A percentile compares a stretch with the other conserved stretches of the same genome.
Evolutionary conservation across 1,139 yeast species (phyloP).

Genomic region (Zygotorulaspora mrakii): DNA sequence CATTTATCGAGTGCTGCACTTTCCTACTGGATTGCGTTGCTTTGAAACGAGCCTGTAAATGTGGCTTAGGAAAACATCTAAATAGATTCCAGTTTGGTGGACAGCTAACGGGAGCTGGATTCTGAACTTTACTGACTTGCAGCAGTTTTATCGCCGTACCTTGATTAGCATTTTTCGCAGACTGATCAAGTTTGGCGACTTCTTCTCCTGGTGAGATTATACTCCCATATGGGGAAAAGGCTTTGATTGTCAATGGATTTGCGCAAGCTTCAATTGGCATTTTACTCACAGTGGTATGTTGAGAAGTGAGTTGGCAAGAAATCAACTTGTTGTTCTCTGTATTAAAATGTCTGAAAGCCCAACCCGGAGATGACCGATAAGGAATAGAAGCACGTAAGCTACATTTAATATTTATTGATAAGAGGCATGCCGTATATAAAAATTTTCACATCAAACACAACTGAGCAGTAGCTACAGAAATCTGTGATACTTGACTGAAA

Average conservation of each 20-base stretch:
- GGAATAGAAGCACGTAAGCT: no score
- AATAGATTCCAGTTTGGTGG: slow-evolving; percentile 79
- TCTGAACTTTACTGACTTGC: slow-evolving; percentile 64
- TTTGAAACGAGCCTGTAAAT: slow-evolving; percentile 42
- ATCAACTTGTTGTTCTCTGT: no score
- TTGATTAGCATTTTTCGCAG: slow-evolving; percentile 63
- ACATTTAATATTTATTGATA: no score
- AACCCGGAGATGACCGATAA: no score
- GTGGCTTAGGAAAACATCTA: slow-evolving; percentile 71
- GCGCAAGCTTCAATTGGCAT: slow-evolving; percentile 23
- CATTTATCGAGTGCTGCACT: slow-evolving; percentile 53
- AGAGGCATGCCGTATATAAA: no score
- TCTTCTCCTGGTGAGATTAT: slow-evolving; percentile 56
- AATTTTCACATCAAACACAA: no score
- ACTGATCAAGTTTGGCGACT: slow-evolving; percentile 40
- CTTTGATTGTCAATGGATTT: slow-evolving; percentile 45
- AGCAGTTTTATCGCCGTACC: slow-evolving; percentile 86
- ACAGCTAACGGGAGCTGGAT: slow-evolving; percentile 45
- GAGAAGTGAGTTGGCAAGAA: background rate
- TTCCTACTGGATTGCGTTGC: slow-evolving; percentile 17
- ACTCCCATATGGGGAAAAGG: slow-evolving; percentile 51
- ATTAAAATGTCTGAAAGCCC: no score
- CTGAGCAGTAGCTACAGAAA: background rate
- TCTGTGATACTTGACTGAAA: background rate
- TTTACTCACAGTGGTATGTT: background rate